Base-by-base conservation (phyloP, 495 filamentous ascomycete species). In the Aspergillus steynii region DNA sequence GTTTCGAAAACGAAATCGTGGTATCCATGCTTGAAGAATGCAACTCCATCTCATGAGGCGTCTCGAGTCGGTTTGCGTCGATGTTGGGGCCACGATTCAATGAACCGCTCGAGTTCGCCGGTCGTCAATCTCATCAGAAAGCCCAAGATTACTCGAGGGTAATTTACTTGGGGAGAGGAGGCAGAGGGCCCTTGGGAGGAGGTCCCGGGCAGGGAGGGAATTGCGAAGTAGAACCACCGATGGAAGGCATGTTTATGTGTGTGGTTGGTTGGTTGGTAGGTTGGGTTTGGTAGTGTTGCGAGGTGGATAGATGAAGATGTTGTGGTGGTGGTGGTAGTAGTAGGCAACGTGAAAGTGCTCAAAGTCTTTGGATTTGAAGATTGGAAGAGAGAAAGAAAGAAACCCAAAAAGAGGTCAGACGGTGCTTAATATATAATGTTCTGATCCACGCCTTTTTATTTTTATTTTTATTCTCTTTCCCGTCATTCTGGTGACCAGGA, bases 161-260 rank as follows among this genome's bases (percentile, higher is more conserved):
- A 48, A 71, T 81, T 74, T 88, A 85, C 80, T 90, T 90, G 68
- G 90, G 90, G 45, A 92, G 83, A 71, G 90, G 90, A 71, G 90
- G 90, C 25, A 94, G 87, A 77, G 90, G 90, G 61, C 90, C 85
- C 77, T 86, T 90, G 45, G 90, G 90, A 70, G 90, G 90, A 63
- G 90, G 90, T 68, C 90, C 90, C 4, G 90, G 90, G 85, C 89
- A 92, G 65, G 90, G 90, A 82, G 90, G 90, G 64, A 92, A 87
- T 59, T 75, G 72, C 69, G 74, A 71, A 64, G 86, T 82, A 68
- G 85, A 85, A 55, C 88, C 83, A 68, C 85, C 85, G 77, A 90
- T 82, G 68, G 80, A 81, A 82, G 86, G 86, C 86, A 89, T 88
- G 65, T 72, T 85, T 79, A 57, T 55, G 7, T 29, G 20, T 63